These are phyloP conservation scores for Coemansia sp. DNA, from an alignment of 192 early-diverging fungal species.

Conservation along the genomic window DNA sequence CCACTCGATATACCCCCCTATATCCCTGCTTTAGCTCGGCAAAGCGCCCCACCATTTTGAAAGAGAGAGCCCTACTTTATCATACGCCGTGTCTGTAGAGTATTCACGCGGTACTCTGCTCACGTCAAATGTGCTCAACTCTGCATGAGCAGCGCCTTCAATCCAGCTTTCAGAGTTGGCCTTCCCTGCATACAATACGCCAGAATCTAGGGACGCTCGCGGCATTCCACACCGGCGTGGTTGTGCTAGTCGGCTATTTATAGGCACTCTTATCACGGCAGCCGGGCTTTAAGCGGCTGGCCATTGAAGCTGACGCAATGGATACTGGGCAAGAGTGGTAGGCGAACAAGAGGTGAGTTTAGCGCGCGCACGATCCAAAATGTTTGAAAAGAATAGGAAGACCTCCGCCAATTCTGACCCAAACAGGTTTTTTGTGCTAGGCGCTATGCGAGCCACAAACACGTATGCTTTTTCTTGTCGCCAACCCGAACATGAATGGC, in stretches of 20 bases:
- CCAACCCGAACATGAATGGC: no score
- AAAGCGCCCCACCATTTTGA: no score
- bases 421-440: not conserved
- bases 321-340: not conserved
- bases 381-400: no score
- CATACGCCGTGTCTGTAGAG: no score
- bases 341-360: not conserved
- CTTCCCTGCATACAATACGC: slow-evolving; percentile 44
- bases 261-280: not conserved
- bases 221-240: not conserved
- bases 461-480: not conserved
- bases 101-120: no score
- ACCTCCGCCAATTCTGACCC: not conserved
- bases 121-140: no score
- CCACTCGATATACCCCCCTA: no score
- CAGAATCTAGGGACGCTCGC: not conserved
- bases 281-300: not conserved
- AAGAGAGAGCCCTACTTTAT: no score
- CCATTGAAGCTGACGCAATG: not conserved
- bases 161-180: slow-evolving; percentile 34
- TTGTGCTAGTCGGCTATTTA: not conserved
- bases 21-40: no score
- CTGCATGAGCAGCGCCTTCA: slow-evolving; percentile 3
- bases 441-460: not conserved
- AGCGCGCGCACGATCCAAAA: not conserved